These are phyloP conservation scores for Leccinum subgranulosum DNA, from an alignment of 768 basidiomycete species.

Conservation along the genomic window DNA sequence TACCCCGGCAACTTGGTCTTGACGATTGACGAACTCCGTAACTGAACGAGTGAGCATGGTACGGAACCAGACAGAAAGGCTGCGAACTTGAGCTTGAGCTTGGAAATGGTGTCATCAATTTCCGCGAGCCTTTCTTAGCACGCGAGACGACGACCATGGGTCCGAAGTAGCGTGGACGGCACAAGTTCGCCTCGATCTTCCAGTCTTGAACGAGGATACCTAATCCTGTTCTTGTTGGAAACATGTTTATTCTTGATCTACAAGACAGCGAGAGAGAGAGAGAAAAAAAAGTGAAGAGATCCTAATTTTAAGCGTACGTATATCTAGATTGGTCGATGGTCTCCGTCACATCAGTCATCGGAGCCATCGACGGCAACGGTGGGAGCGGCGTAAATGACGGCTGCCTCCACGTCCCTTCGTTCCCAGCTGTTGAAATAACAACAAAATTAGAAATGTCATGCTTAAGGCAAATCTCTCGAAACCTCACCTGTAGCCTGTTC, in stretches of 20 bases:
- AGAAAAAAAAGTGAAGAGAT: background rate
- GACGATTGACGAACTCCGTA: no score
- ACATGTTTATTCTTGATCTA: constrained; percentile 1
- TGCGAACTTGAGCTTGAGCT: no score
- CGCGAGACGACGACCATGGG: no score
- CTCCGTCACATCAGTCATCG: constrained; percentile 21
- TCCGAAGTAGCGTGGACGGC: no score
- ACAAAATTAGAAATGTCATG: background rate
- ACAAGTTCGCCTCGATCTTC: no score
- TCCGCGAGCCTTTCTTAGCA: no score
- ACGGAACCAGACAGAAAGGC: no score
- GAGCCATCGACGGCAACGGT: constrained; percentile 31
- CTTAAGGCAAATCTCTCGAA: background rate
- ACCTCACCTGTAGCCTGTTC: constrained; percentile 23
- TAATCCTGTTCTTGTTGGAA: background rate
- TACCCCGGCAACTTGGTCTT: no score
- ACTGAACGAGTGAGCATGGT: no score
- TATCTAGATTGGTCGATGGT: constrained; percentile 9
- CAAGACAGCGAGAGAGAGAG: background rate
- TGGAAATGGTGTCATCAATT: no score
- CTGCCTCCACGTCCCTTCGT: constrained; percentile 10
- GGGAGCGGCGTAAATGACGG: constrained; percentile 39
- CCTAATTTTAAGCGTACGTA: constrained; percentile 1
- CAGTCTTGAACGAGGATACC: no score
- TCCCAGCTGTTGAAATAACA: background rate